These are phyloP conservation scores for Allomyces arbusculus DNA, from an alignment of 192 early-diverging fungal genomes.

Conservation along the genomic window DNA sequence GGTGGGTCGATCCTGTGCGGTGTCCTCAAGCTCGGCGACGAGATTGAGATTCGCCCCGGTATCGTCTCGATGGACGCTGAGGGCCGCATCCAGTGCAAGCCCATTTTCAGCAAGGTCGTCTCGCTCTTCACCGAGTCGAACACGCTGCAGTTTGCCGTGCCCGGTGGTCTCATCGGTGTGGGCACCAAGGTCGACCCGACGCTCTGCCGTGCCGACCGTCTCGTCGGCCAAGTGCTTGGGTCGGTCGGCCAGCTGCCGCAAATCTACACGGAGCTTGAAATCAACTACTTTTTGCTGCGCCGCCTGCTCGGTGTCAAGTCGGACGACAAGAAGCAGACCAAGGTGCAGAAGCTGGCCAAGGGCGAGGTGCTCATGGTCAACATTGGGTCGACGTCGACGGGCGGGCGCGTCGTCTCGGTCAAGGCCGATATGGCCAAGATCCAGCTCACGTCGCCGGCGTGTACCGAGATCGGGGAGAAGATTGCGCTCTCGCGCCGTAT, in stretches of 20 bases:
- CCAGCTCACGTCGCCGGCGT: conserved; percentile 67
- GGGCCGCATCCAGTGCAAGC: conserved; percentile 56
- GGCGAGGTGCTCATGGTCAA: conserved; percentile 88
- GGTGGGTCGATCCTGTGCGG: conserved; percentile 91
- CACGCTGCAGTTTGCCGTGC: conserved; percentile 87
- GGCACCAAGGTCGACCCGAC: conserved; percentile 92
- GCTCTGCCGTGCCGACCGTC: conserved; percentile 83
- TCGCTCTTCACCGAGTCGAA: conserved; percentile 75
- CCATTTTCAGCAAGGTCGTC: conserved; percentile 77
- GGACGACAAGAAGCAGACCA: conserved; percentile 95
- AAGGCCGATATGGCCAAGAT: conserved; percentile 92
- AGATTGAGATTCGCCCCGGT: conserved; percentile 92
- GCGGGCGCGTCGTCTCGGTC: conserved; percentile 81
- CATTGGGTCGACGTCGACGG: conserved; percentile 86
- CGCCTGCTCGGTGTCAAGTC: conserved; percentile 91
- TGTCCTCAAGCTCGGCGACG: conserved; percentile 73
- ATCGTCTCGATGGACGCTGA: conserved; percentile 72
- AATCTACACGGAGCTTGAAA: conserved; percentile 87
- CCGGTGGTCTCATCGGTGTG: conserved; percentile 97
- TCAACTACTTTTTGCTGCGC: conserved; percentile 91
- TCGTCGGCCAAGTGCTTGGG: conserved; percentile 90
- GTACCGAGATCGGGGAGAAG: conserved; percentile 89
- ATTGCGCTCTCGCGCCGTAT: conserved; percentile 89
- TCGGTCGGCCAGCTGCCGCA: conserved; percentile 73
- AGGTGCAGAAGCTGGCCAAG: conserved; percentile 72